Evolutionary conservation across 2,329 filamentous ascomycete genomes (phyloP).

Genomic region (Aspergillus glaucus): DNA sequence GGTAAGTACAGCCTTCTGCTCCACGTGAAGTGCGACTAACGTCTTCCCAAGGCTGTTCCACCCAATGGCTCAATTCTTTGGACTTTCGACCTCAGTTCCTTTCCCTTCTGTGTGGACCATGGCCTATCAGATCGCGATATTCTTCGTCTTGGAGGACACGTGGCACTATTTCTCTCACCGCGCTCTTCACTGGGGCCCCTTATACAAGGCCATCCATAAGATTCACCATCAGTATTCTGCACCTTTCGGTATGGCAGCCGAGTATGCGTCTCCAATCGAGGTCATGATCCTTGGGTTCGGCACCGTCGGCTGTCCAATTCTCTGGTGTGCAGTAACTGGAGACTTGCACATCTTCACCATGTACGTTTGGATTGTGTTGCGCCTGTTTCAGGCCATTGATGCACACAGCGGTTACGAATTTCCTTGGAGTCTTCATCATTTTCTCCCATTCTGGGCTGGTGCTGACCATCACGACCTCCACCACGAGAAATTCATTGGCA

Average conservation of each 20-base stretch:
- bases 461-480: slow-evolving; percentile 95
- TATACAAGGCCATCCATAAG: slow-evolving; percentile 97
- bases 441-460: slow-evolving; percentile 96
- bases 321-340: slow-evolving; percentile 75
- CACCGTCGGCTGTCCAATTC: slow-evolving; percentile 71
- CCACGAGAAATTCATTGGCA: slow-evolving; percentile 97
- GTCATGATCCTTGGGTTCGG: slow-evolving; percentile 90
- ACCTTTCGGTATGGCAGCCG: slow-evolving; percentile 90
- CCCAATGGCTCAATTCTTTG: slow-evolving; percentile 87
- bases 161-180: slow-evolving; percentile 99
- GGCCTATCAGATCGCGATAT: slow-evolving; percentile 81
- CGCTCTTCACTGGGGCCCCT: slow-evolving; percentile 82
- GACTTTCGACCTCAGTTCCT: slow-evolving; percentile 78
- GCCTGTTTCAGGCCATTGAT: slow-evolving; percentile 95
- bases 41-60: slow-evolving; percentile 66
- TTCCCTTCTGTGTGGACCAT: slow-evolving; percentile 85
- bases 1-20: slow-evolving; percentile 42
- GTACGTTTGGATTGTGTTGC: slow-evolving; percentile 91
- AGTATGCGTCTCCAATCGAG: slow-evolving; percentile 97
- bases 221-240: slow-evolving; percentile 99
- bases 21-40: background rate
- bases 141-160: slow-evolving; percentile 92
- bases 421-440: slow-evolving; percentile 91
- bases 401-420: slow-evolving; percentile 98
- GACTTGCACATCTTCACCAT: slow-evolving; percentile 94